phyloP scores from a whole-genome alignment of 495 filamentous ascomycete species.

The Cryomyces minteri region DNA sequence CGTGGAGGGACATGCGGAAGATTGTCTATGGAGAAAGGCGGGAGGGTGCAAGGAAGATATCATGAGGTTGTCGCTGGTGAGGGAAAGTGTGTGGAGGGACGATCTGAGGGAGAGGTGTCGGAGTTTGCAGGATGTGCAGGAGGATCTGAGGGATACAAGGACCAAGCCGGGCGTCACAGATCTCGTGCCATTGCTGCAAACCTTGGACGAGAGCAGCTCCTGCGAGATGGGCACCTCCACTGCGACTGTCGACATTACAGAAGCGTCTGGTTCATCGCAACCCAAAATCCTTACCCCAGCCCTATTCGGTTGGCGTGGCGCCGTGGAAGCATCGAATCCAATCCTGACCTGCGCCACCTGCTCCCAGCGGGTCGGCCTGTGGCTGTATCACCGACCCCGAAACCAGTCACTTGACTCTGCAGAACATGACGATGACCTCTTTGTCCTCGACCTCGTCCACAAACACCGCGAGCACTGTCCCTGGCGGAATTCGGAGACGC shows the following conservation, averaged over 20 bases:
- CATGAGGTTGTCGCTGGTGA: slow-evolving; percentile 20
- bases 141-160: neutral
- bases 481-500: slow-evolving; percentile 19
- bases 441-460: slow-evolving; percentile 15
- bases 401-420: slow-evolving; percentile 1
- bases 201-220: neutral
- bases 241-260: slow-evolving; percentile 4
- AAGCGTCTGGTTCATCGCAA: slow-evolving; percentile 12
- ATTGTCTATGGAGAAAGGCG: slow-evolving; percentile 69
- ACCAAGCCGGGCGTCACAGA: neutral
- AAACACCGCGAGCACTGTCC: slow-evolving; percentile 24
- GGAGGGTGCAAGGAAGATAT: slow-evolving; percentile 46
- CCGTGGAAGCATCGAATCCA: slow-evolving; percentile 41
- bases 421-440: slow-evolving; percentile 15
- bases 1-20: slow-evolving; percentile 57
- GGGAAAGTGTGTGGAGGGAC: slow-evolving; percentile 9
- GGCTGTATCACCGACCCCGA: slow-evolving; percentile 54
- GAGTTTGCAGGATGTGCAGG: slow-evolving; percentile 2
- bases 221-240: neutral
- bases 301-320: slow-evolving; percentile 70
- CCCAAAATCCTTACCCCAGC: slow-evolving; percentile 50
- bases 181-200: neutral
- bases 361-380: slow-evolving; percentile 75
- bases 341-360: slow-evolving; percentile 68
- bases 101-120: slow-evolving; percentile 16